Conservation (phyloP, 129 eudicot species). For the Logfia minima region DNA sequence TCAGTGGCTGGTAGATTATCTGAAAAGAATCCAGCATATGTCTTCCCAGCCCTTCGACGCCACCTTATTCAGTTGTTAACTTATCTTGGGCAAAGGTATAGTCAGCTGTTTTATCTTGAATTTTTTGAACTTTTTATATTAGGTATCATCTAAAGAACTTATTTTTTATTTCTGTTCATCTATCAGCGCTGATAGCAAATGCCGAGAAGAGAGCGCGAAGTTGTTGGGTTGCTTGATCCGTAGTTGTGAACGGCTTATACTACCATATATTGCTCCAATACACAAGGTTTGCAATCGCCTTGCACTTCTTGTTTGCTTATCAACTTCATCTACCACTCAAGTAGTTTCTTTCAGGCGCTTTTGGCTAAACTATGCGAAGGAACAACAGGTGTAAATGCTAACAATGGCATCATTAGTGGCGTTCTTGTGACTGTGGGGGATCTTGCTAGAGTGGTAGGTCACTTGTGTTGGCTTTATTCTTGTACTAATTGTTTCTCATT, state of each 20-base stretch:
- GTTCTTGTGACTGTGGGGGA: slow-evolving; percentile 95
- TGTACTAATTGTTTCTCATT: slow-evolving; percentile 18
- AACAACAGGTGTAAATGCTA: slow-evolving; percentile 77
- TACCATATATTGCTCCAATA: slow-evolving; percentile 92
- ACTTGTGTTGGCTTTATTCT: slow-evolving; percentile 17
- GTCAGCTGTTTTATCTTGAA: slow-evolving; percentile 12
- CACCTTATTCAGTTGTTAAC: slow-evolving; percentile 89
- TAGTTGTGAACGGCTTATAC: slow-evolving; percentile 87
- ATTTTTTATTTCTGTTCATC: slow-evolving; percentile 12
- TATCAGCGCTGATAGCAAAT: slow-evolving; percentile 86
- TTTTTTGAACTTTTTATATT: slow-evolving; percentile 1
- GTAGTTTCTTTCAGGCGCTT: slow-evolving; percentile 65
- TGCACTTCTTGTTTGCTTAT: background rate
- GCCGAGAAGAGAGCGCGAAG: slow-evolving; percentile 98
- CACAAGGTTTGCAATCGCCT: slow-evolving; percentile 61
- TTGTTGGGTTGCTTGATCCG: slow-evolving; percentile 94
- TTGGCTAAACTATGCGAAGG: slow-evolving; percentile 87
- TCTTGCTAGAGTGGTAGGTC: slow-evolving; percentile 94
- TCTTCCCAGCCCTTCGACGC: slow-evolving; percentile 96
- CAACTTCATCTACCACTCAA: slow-evolving; percentile 10
- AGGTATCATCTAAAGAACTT: background rate
- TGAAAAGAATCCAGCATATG: slow-evolving; percentile 97
- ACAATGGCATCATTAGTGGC: slow-evolving; percentile 85
- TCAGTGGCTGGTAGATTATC: slow-evolving; percentile 96
- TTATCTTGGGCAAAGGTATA: slow-evolving; percentile 79